phyloP scores from a whole-genome alignment of 257 asterid species.

The Datura wrightii region DNA sequence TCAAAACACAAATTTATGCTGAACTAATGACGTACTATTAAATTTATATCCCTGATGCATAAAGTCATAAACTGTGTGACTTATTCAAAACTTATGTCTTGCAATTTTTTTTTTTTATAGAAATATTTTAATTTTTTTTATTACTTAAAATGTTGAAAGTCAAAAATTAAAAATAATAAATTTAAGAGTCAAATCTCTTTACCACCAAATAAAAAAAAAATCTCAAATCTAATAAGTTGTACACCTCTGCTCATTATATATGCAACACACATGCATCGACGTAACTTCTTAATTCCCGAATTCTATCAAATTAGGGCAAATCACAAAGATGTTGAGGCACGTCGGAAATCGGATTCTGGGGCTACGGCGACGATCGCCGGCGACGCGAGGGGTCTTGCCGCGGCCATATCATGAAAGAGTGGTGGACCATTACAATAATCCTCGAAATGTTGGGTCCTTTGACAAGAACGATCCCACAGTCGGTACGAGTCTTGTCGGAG shows the following conservation, averaged over 20 bases:
- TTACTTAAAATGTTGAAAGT: no score
- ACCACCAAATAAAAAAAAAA: no score
- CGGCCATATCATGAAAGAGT: slow-evolving; percentile 89
- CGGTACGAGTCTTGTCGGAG: slow-evolving; percentile 93
- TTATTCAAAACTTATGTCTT: no score
- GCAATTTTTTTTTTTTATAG: no score
- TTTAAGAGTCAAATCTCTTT: no score
- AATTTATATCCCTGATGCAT: no score
- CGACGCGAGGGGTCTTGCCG: slow-evolving; percentile 37
- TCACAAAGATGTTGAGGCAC: slow-evolving; percentile 62
- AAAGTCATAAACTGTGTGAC: no score
- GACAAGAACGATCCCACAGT: slow-evolving; percentile 78
- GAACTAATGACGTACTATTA: no score
- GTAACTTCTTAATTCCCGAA: not conserved
- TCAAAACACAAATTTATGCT: no score
- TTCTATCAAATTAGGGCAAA: slow-evolving; percentile 28
- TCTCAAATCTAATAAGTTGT: no score
- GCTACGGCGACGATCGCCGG: slow-evolving; percentile 35
- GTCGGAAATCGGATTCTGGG: slow-evolving; percentile 48
- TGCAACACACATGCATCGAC: not conserved
- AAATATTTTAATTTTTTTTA: no score
- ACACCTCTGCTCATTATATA: not conserved
- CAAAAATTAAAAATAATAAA: no score
- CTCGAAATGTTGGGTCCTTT: slow-evolving; percentile 91
- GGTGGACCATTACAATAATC: slow-evolving; percentile 93